Percentiles rank a stretch among this genome's conserved stretches.
These are phyloP conservation scores for Colletotrichum sp. DNA, from an alignment of 2,329 filamentous ascomycete species.

Conservation along the genomic window DNA sequence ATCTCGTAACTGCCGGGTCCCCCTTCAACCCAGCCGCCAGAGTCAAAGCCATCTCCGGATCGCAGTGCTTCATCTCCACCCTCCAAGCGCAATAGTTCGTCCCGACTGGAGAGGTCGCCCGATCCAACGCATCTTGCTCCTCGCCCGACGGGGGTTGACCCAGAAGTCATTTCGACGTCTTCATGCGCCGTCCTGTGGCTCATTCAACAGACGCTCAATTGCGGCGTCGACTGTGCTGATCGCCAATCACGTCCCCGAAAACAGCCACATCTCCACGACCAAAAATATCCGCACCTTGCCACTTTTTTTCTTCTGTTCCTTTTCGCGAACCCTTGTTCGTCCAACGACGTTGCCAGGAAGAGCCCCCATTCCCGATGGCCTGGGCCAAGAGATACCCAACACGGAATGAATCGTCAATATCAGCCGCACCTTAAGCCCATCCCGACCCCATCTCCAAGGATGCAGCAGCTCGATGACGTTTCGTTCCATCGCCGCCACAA, in stretches of 20 bases:
- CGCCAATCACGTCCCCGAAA: conserved; percentile 2
- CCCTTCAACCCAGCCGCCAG: not conserved
- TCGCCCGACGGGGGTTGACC: conserved; percentile 12
- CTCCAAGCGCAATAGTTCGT: conserved; percentile 19
- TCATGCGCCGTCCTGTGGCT: conserved; percentile 20
- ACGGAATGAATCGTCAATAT: conserved; percentile 7
- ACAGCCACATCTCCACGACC: conserved; percentile 17
- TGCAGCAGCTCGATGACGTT: conserved; percentile 15
- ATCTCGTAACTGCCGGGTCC: not conserved
- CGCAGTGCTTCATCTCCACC: conserved; percentile 4
- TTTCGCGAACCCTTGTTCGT: conserved; percentile 15
- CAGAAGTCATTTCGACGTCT: conserved; percentile 15
- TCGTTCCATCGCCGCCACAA: conserved; percentile 6
- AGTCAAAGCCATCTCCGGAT: not conserved
- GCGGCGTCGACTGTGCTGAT: conserved; percentile 2
- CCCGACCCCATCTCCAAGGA: conserved; percentile 6
- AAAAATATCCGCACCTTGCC: conserved; percentile 16
- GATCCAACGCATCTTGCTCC: not conserved
- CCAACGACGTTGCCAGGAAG: conserved; percentile 9
- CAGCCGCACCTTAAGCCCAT: conserved; percentile 18
- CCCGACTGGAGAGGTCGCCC: conserved; percentile 5
- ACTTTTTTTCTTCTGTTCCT: not conserved
- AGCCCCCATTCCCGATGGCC: conserved; percentile 8
- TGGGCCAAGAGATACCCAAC: conserved; percentile 12
- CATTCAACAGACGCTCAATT: not conserved